Conservation (phyloP, 345 rosid genomes). For the Combretum micranthum region DNA sequence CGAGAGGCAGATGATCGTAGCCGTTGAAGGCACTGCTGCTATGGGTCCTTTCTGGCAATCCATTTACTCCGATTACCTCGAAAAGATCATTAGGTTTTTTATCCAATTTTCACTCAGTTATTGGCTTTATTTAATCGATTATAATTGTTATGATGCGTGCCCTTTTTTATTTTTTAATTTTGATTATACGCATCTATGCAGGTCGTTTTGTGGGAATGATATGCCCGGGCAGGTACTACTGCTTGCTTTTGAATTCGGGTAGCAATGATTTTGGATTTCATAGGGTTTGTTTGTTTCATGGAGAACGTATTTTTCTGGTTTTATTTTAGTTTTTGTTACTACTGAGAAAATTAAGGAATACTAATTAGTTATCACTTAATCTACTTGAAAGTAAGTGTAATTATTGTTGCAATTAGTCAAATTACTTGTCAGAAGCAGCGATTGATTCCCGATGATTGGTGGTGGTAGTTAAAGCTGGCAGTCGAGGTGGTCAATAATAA, state of each 20-base stretch:
- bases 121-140: not conserved
- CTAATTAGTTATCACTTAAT: too few relatives aligned
- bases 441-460: too few relatives aligned
- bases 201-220: constrained; percentile 65
- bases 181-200: constrained; percentile 21
- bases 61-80: constrained; percentile 73
- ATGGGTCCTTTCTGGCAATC: constrained; percentile 83
- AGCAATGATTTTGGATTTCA: not conserved
- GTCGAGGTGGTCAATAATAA: too few relatives aligned
- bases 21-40: constrained; percentile 86
- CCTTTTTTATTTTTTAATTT: constrained; percentile 11
- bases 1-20: constrained; percentile 80
- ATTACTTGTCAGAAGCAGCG: too few relatives aligned
- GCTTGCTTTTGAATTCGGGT: not conserved
- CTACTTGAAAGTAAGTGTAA: too few relatives aligned
- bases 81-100: constrained; percentile 71
- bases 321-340: too few relatives aligned
- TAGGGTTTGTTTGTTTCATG: not conserved
- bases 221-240: constrained; percentile 57
- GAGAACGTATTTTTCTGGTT: too few relatives aligned
- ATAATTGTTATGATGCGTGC: not conserved
- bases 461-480: too few relatives aligned
- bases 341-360: too few relatives aligned
- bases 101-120: not conserved
- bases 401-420: too few relatives aligned